These are phyloP conservation scores for Rachicladosporium sp. DNA, from an alignment of 2,329 filamentous ascomycete genomes.

Conservation along the genomic window DNA sequence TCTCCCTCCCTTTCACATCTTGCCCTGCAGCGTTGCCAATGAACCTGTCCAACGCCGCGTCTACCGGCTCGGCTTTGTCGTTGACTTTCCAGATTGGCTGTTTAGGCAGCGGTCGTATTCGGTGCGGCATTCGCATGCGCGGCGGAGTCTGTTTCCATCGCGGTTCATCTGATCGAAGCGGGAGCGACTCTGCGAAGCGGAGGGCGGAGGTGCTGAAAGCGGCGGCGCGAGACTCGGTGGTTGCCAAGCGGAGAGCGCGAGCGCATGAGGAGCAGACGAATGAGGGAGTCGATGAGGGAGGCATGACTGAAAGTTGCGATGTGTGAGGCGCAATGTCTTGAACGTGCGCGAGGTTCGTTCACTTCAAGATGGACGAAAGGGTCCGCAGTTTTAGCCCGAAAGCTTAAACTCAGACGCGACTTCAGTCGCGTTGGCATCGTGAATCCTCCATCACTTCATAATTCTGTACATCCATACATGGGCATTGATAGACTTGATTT, in stretches of 20 bases:
- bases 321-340: not conserved
- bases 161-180: conserved; percentile 19
- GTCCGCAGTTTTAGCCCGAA: no score
- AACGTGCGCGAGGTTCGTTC: no score
- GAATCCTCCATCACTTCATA: no score
- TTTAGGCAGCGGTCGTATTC: conserved; percentile 47
- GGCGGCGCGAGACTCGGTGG: conserved; percentile 11
- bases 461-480: no score
- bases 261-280: conserved; percentile 22
- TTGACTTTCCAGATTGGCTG: conserved; percentile 57
- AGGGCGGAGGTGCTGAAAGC: conserved; percentile 16
- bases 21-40: conserved; percentile 43
- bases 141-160: conserved; percentile 39
- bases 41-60: conserved; percentile 65
- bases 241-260: conserved; percentile 10
- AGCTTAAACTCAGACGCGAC: no score
- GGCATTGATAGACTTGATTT: no score
- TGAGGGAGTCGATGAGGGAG: conserved; percentile 10
- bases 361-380: no score
- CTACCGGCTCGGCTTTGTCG: conserved; percentile 57
- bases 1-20: conserved; percentile 45
- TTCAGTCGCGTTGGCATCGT: no score
- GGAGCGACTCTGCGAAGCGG: conserved; percentile 24
- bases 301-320: conserved; percentile 8
- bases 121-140: conserved; percentile 35